Evolutionary conservation across 805 yeast genomes (phyloP), one percentile per base, ranked within the genome.

Genomic region (Cephaloascus albidus): DNA sequence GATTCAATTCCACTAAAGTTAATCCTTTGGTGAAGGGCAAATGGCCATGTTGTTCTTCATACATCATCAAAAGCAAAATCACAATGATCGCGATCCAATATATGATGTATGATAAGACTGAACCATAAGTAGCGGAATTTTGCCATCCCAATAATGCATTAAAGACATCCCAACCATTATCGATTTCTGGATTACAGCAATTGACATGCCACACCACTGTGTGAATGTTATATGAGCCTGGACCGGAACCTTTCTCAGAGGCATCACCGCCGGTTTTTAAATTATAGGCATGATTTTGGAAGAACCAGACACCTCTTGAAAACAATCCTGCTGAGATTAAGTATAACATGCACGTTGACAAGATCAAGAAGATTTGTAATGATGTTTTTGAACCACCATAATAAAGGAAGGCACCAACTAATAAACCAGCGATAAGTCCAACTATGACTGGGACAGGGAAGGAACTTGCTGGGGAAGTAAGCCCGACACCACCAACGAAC

Each of bases 71-170:
- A 20, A 35, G 39, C 31, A 64, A 44, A n/a, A 47, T 47, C 4
- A 43, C 38, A 18, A 60, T 57, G 23, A 58, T 45, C 27, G 52
- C 49, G 18, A 65, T 37, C 71, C 71, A 65, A 54, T 63, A 65
- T 39, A 63, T 40, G 43, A 61, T 63, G 52, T 65, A 65, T 30
- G 67, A 57, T 40, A 64, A 58, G 18, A 65, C 70, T 17, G 68
- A 61, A 33, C 71, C 71, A 44, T 63, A 63, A 37, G 70, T 64
- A 40, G 70, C 70, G 39, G 68, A 57, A 43, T 65, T 65, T 53
- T 65, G 70, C 71, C 71, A 65, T 34, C 71, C 71, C 45, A 65
- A 61, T 38, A 65, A 53, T 14, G 70, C 57, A 47, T 63, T 63
- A 53, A 65, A 65, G 17, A 65, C 60, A 59, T 63, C 69, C 71